phyloP scores from a whole-genome alignment of 495 filamentous ascomycete species.

The Staphylotrichum tortipilum region DNA sequence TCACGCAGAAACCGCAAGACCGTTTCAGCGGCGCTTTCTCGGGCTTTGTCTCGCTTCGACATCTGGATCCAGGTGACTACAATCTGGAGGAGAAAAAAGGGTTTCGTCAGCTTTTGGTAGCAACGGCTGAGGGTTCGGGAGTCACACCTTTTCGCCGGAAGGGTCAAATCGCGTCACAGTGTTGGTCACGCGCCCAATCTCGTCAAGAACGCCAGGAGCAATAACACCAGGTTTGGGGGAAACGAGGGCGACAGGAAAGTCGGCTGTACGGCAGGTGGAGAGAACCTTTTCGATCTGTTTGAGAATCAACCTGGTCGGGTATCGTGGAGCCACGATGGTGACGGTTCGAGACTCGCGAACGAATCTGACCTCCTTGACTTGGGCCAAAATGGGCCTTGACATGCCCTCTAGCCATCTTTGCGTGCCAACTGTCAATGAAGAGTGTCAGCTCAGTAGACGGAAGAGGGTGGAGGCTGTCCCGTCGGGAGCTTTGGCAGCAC shows the following conservation, averaged over 20 bases:
- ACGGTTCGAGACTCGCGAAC: constrained; percentile 17
- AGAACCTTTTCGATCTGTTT: constrained; percentile 33
- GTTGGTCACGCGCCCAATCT: constrained; percentile 37
- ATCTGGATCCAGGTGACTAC: constrained; percentile 34
- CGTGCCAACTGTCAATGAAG: constrained; percentile 22
- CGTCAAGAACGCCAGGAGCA: constrained; percentile 22
- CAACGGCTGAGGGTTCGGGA: neutral
- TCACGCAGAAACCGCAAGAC: constrained; percentile 37
- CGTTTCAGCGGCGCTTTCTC: constrained; percentile 29
- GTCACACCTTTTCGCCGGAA: constrained; percentile 16
- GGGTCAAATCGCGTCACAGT: constrained; percentile 24
- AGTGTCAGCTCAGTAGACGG: neutral
- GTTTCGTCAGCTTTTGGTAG: neutral
- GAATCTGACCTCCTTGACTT: constrained; percentile 29
- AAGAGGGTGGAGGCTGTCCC: neutral
- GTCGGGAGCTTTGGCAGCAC: neutral
- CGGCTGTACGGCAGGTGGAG: constrained; percentile 12
- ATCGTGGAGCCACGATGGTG: constrained; percentile 29
- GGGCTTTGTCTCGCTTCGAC: constrained; percentile 7
- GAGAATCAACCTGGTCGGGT: constrained; percentile 22
- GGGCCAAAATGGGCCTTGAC: constrained; percentile 17
- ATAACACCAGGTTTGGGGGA: constrained; percentile 14
- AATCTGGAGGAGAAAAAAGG: constrained; percentile 9
- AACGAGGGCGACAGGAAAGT: constrained; percentile 14
- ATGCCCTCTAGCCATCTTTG: constrained; percentile 26